phyloP scores from a whole-genome alignment of 306 rosid genomes.

The Ammopiptanthus mongolicus region DNA sequence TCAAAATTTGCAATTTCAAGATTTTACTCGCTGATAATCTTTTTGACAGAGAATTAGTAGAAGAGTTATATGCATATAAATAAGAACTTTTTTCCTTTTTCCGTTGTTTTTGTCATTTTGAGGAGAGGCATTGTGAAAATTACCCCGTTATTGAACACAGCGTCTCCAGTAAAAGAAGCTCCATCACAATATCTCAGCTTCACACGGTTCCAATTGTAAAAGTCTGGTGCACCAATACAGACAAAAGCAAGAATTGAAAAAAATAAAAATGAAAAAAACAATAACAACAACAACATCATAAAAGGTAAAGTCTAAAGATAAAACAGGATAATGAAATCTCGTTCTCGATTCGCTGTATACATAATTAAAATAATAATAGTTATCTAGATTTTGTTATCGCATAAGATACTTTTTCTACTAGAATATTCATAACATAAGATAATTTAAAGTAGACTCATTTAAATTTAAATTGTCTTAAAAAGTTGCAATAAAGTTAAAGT shows the following conservation, averaged over 20 bases:
- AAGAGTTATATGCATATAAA: not conserved
- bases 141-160: conserved; percentile 63
- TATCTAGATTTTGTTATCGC: not conserved
- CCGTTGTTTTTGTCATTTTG: not conserved
- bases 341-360: not conserved
- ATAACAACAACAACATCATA: not conserved
- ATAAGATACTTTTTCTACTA: not conserved
- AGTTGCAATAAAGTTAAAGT: not conserved
- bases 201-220: conserved; percentile 98
- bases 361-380: not conserved
- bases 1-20: not conserved
- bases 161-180: conserved; percentile 87
- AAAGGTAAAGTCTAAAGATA: not conserved
- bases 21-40: not conserved
- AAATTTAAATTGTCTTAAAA: not conserved
- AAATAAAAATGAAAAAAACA: too few relatives aligned
- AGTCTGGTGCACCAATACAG: conserved; percentile 48
- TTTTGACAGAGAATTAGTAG: not conserved
- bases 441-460: not conserved
- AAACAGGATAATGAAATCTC: not conserved
- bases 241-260: not conserved
- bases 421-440: not conserved
- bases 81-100: not conserved
- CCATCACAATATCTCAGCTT: conserved; percentile 95
- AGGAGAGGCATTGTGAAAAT: conserved; percentile 1